Evolutionary conservation across 2,329 filamentous ascomycete species (phyloP).

Genomic region (Cladosporium sp.): DNA sequence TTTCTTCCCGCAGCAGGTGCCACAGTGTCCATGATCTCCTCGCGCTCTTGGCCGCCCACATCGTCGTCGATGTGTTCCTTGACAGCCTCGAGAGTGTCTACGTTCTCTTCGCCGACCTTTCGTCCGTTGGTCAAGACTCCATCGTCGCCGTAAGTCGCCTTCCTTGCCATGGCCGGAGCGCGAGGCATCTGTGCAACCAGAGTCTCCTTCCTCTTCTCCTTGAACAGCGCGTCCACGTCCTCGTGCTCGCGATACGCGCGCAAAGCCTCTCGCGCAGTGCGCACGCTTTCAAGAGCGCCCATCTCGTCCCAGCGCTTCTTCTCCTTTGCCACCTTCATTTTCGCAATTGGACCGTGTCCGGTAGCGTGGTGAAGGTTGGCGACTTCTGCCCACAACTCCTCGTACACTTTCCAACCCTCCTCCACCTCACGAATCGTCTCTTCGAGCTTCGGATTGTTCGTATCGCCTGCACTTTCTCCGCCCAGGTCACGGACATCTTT

Average conservation of each 20-base stretch:
- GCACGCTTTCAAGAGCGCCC: slow-evolving; percentile 37
- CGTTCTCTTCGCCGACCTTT: slow-evolving; percentile 21
- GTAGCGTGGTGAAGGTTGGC: slow-evolving; percentile 24
- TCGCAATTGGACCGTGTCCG: slow-evolving; percentile 26
- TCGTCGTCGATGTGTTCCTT: neutral
- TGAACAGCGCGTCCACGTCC: slow-evolving; percentile 33
- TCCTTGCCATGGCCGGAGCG: slow-evolving; percentile 31
- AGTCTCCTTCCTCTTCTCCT: slow-evolving; percentile 29
- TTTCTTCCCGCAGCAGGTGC: neutral
- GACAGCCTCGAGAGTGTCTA: neutral
- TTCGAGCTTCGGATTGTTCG: slow-evolving; percentile 22
- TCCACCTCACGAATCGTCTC: slow-evolving; percentile 26
- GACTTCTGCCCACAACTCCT: slow-evolving; percentile 34
- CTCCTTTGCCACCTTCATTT: slow-evolving; percentile 26
- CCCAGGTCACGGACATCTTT: slow-evolving; percentile 31
- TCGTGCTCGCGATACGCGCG: slow-evolving; percentile 29
- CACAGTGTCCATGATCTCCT: neutral
- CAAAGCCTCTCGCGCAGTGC: slow-evolving; percentile 33
- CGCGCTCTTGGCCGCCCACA: neutral
- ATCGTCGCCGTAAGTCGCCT: slow-evolving; percentile 15
- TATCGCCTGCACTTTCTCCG: slow-evolving; percentile 18
- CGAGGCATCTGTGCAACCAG: slow-evolving; percentile 30
- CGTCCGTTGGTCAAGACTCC: slow-evolving; percentile 23
- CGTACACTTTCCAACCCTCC: slow-evolving; percentile 36
- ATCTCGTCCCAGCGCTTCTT: slow-evolving; percentile 34